Base-by-base conservation (phyloP, 768 basidiomycete genomes). In the Podaxis rugospora region DNA sequence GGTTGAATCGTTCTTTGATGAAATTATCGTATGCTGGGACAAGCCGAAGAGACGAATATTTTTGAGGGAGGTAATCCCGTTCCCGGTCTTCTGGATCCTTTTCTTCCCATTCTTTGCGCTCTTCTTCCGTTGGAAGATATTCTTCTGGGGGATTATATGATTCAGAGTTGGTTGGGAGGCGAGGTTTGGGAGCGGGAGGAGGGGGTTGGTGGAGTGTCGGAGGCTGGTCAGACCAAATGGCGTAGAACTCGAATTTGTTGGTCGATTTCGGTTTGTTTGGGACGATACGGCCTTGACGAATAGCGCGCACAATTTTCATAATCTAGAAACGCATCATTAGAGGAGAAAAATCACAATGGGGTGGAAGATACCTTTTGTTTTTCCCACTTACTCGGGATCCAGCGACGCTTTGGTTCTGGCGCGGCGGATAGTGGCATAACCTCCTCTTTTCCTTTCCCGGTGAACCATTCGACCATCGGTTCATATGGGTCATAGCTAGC, bases 301-400 rank as follows among this genome's bases (percentile, higher is more conserved):
- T 98, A 4, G 96, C 96, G 51, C 95, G 94, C 63, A 99, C 95
- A 63, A 98, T 98, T 83, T 98, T 99, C 93, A 99, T 95, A 66
- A 99, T 86, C 95, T 97, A 54, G 51, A 59, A 25, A n/a, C 56
- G 62, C 44, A 40, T 54, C 37, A 10, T 28, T 35, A 51, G 36
- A 40, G 64, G 23, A 27, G 42, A 18, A 35, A 2, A 9, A 35
- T 25, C 1, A 16, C n/a, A 51, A 36, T 16, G 49, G 37, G 52
- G n/a, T 14, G n/a, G 35, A 21, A 44, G 3, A 42, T 68, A 93
- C 95, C 85, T 99, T 99, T 82, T 97, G 88, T 75, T 97, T 98
- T 76, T 98, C 97, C 97, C 97, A 99, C 78, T 95, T 98, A 76
- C 93, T 96, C 13, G 95, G 93, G 11, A 98, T 83, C 88, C 95